phyloP scores from a whole-genome alignment of 345 rosid species.

The Lenwebbia sp. region DNA sequence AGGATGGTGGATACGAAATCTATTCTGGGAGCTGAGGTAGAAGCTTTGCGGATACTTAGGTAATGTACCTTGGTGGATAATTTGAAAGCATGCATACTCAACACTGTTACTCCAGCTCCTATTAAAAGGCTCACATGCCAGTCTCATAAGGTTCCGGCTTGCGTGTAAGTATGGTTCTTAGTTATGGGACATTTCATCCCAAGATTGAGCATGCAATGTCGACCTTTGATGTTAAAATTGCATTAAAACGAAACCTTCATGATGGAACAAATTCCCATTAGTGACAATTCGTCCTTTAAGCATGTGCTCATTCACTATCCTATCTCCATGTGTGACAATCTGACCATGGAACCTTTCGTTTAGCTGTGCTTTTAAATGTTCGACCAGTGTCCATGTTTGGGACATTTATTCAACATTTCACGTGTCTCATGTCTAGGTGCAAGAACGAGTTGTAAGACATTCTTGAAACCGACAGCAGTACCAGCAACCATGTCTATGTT shows the following conservation, averaged over 20 bases:
- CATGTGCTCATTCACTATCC: neutral
- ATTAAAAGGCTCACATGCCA: neutral
- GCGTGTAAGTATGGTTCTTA: neutral
- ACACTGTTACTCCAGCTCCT: neutral
- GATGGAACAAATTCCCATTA: neutral
- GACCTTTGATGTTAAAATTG: neutral
- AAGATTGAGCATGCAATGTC: neutral
- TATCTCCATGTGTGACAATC: neutral
- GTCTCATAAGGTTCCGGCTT: neutral
- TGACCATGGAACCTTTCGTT: neutral
- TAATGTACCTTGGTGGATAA: conserved; percentile 9
- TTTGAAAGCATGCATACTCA: neutral
- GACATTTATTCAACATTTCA: neutral
- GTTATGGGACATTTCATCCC: neutral
- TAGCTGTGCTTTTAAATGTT: neutral
- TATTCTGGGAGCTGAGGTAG: conserved; percentile 62
- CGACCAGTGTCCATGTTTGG: neutral
- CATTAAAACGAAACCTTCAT: neutral
- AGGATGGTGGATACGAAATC: conserved; percentile 49
- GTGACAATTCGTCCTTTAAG: neutral
- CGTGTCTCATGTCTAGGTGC: neutral
- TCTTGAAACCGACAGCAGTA: neutral
- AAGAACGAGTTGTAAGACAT: neutral
- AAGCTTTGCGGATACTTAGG: conserved; percentile 80
- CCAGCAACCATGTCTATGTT: neutral